Evolutionary conservation across 202 grass and related monocot species (phyloP).

Genomic region (Hordeum pubiflorum): DNA sequence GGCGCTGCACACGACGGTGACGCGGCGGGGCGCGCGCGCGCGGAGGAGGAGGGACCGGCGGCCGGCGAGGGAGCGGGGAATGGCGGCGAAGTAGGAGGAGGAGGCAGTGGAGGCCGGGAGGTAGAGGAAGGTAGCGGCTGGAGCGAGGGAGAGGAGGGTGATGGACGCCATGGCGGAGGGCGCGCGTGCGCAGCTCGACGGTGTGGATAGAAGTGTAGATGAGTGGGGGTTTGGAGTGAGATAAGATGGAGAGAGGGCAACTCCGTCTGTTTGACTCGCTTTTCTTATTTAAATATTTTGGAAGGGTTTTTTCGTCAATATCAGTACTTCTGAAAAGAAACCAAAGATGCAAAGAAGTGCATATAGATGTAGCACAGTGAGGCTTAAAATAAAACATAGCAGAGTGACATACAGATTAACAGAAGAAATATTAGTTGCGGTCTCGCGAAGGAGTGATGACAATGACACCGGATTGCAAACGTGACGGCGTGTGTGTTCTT

Average conservation of each 20-base stretch:
- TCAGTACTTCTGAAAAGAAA: neutral
- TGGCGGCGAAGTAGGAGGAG: neutral
- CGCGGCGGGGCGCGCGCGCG: neutral
- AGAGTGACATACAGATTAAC: no score
- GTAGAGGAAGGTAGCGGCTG: conserved; percentile 36
- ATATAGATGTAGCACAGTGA: neutral
- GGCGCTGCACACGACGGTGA: conserved; percentile 45
- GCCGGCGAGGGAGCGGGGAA: neutral
- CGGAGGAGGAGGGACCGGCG: conserved; percentile 1
- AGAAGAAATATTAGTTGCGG: no score
- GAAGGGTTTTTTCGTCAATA: neutral
- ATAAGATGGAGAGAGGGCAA: neutral
- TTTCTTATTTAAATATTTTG: neutral
- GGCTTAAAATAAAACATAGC: no score
- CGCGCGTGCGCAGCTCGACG: neutral
- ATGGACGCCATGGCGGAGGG: conserved; percentile 55
- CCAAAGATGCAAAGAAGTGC: neutral
- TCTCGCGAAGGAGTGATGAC: no score
- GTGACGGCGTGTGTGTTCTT: no score
- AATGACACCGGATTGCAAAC: no score
- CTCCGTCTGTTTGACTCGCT: neutral
- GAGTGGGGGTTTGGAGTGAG: conserved; percentile 1
- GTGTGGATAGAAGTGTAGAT: conserved; percentile 31
- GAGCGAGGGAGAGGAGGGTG: conserved; percentile 52
- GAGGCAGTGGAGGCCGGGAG: conserved; percentile 31